phyloP scores from a whole-genome alignment of 805 yeast genomes.

The Nakazawaea ambrosiae region DNA sequence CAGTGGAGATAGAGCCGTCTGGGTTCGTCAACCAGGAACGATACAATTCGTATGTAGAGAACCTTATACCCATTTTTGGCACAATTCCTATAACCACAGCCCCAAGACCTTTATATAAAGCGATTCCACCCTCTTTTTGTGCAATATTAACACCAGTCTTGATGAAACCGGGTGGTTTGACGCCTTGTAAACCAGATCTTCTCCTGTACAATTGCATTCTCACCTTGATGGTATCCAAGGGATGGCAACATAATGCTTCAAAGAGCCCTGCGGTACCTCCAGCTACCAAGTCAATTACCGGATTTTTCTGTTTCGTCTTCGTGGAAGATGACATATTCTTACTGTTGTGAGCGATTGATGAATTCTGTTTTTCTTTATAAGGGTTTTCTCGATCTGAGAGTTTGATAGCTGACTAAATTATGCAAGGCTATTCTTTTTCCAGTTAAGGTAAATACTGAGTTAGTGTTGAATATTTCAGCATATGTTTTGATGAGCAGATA shows the following conservation, averaged over 20 bases:
- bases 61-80: constrained; percentile 97
- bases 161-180: constrained; percentile 79
- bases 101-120: constrained; percentile 91
- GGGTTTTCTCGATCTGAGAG: background rate
- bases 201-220: constrained; percentile 89
- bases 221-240: constrained; percentile 95
- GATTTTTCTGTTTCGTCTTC: constrained; percentile 22
- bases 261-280: constrained; percentile 97
- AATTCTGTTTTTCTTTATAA: background rate
- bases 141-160: constrained; percentile 76
- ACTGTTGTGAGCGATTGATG: too few species aligned
- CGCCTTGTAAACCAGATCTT: constrained; percentile 25
- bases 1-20: constrained; percentile 63
- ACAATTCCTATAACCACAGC: constrained; percentile 97
- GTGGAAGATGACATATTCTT: constrained; percentile 4
- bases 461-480: background rate
- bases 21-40: constrained; percentile 56
- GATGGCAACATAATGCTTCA: constrained; percentile 97
- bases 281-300: constrained; percentile 68
- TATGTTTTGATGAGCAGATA: too few species aligned
- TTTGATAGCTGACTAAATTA: too few species aligned
- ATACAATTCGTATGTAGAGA: constrained; percentile 88
- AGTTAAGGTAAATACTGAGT: too few species aligned
- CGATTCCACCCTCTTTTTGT: constrained; percentile 72
- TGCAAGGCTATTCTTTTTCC: too few species aligned